Conservation (phyloP, 2,329 filamentous ascomycete genomes). For the Aspergillus ochraceoroseus region DNA sequence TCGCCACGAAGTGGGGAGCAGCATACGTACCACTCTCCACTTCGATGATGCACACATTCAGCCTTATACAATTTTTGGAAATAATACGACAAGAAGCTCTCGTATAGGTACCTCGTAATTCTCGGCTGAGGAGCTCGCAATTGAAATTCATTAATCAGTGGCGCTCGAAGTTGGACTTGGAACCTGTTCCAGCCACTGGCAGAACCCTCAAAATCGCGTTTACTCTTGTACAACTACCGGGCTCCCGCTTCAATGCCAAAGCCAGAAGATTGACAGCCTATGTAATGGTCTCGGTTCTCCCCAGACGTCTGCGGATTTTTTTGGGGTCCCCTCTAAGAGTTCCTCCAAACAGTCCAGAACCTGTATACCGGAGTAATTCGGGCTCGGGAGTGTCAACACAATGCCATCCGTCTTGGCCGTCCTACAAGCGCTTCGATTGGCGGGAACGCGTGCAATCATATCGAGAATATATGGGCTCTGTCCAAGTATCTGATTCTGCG, state of each 20-base stretch:
- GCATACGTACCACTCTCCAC: no score
- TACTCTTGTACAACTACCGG: conserved; percentile 49
- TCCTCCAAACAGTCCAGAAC: no score
- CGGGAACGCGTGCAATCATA: conserved; percentile 51
- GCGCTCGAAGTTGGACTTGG: conserved; percentile 39
- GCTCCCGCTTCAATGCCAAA: conserved; percentile 42
- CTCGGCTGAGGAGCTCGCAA: no score
- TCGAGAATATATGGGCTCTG: no score
- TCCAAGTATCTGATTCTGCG: no score
- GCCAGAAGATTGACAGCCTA: conserved; percentile 40
- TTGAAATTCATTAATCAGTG: conserved; percentile 49
- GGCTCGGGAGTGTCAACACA: conserved; percentile 54
- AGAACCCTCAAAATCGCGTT: conserved; percentile 40
- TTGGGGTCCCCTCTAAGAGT: no score
- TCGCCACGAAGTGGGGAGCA: no score
- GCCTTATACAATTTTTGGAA: conserved; percentile 29
- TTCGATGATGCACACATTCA: no score
- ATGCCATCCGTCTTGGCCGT: conserved; percentile 44
- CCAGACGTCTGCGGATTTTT: conserved; percentile 46
- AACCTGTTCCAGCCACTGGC: conserved; percentile 35
- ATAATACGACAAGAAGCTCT: no score
- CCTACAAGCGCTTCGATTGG: conserved; percentile 47
- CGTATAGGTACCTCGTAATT: no score
- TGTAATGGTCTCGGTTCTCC: conserved; percentile 23
- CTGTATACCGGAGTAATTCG: conserved; percentile 53